Percentiles rank a stretch among this genome's conserved stretches.
These are phyloP conservation scores for Dillenia suffruticosa DNA, from an alignment of 164 flowering plant genomes.

Conservation along the genomic window DNA sequence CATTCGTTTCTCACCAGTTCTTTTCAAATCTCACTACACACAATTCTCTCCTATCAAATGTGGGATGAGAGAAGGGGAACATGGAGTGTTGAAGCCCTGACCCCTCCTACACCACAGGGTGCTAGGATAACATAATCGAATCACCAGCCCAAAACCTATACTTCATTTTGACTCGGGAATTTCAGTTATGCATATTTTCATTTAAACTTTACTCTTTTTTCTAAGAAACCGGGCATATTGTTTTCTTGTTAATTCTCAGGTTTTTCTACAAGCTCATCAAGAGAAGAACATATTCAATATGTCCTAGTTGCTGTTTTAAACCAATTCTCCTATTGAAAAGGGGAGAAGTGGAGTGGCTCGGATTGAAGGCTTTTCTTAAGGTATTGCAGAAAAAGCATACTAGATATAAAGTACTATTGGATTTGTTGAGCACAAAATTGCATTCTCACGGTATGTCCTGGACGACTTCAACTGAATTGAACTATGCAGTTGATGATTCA, in stretches of 20 bases:
- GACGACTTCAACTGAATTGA: slow-evolving; percentile 24
- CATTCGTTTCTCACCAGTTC: too few relatives aligned
- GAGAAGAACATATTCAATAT: slow-evolving; percentile 38
- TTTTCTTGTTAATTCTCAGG: slow-evolving; percentile 26
- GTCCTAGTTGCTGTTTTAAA: slow-evolving; percentile 17
- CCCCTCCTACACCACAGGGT: neutral
- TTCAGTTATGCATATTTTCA: neutral
- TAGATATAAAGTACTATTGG: slow-evolving; percentile 44
- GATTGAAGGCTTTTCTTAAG: slow-evolving; percentile 56
- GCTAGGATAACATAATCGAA: too few relatives aligned
- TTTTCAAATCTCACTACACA: too few relatives aligned
- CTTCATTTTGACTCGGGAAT: neutral
- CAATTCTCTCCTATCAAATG: too few relatives aligned
- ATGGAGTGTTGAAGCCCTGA: too few relatives aligned
- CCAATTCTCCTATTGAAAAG: slow-evolving; percentile 44
- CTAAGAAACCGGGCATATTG: neutral
- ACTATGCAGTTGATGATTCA: slow-evolving; percentile 56
- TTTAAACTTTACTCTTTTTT: neutral
- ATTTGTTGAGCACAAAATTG: slow-evolving; percentile 40
- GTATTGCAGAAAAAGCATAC: slow-evolving; percentile 67
- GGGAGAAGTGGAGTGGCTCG: slow-evolving; percentile 81
- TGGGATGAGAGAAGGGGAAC: too few relatives aligned
- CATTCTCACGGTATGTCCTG: slow-evolving; percentile 8
- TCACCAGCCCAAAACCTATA: neutral
- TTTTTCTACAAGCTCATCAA: slow-evolving; percentile 54